Evolutionary conservation across 805 yeast species (phyloP).

Genomic region (Candida golubevii): DNA sequence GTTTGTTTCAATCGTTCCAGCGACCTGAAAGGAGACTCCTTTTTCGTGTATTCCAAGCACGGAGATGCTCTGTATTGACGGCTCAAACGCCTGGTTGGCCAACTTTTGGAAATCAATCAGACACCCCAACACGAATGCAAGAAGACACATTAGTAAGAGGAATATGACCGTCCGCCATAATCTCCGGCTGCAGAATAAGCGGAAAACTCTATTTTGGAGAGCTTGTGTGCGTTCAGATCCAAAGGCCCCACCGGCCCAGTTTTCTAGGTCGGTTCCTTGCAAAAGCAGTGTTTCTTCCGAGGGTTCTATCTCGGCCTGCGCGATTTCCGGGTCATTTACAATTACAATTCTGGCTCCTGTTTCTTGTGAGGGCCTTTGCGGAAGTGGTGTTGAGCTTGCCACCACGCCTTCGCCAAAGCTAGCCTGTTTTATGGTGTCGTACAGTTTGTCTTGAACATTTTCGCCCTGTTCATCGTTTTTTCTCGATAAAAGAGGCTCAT

Average conservation of each 20-base stretch:
- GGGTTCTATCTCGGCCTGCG: neutral
- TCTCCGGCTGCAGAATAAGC: neutral
- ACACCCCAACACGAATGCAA: neutral
- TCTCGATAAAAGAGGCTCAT: too few species aligned
- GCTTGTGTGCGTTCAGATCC: constrained; percentile 1
- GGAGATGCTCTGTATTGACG: constrained; percentile 23
- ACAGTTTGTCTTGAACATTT: neutral
- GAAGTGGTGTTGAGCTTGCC: constrained; percentile 4
- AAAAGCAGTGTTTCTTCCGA: constrained; percentile 3
- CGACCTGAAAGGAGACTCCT: constrained; percentile 29
- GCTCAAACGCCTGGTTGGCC: constrained; percentile 19
- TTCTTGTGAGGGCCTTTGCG: neutral
- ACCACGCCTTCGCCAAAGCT: neutral
- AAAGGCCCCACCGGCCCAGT: constrained; percentile 7
- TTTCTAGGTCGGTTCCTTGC: constrained; percentile 5
- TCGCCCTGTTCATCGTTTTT: too few species aligned
- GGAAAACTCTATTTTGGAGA: neutral
- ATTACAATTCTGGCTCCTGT: neutral
- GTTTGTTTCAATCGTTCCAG: constrained; percentile 23
- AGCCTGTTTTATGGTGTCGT: neutral
- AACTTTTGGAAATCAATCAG: constrained; percentile 11
- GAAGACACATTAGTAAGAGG: constrained; percentile 3
- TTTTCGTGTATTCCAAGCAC: constrained; percentile 16
- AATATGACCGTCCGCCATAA: constrained; percentile 3
- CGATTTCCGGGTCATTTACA: neutral